Evolutionary conservation across 176 grass and related monocot genomes (phyloP), one percentile per base, ranked within the genome.

Genomic region (Elaeis guineensis): DNA sequence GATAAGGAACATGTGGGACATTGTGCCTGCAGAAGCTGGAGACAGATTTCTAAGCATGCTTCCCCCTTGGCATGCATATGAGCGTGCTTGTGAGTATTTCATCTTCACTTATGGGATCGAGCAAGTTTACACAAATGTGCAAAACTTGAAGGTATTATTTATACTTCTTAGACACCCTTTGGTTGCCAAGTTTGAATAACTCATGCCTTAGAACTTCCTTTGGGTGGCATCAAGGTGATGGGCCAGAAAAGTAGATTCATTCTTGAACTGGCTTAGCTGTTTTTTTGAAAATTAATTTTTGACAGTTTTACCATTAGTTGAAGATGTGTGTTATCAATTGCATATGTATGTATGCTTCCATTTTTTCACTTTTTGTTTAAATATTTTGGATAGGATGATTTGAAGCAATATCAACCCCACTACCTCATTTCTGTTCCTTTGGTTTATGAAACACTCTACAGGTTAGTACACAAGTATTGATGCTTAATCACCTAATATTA

Each of bases 381-480:
- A 83, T 56, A 75, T 85, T 59, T 72, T 80, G 79, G 60, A 66
- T 87, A 97, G 92, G 77, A 90, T 75, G 92, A 97, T 85, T 88
- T 97, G 84, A 79, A 97, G 73, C 71, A 26, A 11, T 88, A 88
- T 69, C 80, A 88, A 85, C 92, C 92, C 48, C 86, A 88, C 4
- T 97, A 80, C 55, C 58, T 97, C 57, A 61, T 97, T 77, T 91
- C 87, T 22, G 87, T 97, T 48, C 92, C 92, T 32, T 52, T 91
- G 78, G 87, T 97, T 22, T 97, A 85, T 80, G 92, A 97, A 80
- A 97, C 87, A 57, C 79, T 97, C 57, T 91, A 97, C 81, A 97
- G 82, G 92, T 97, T 62, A 44, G 77, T 30, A 25, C 20, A 2
- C 12, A 44, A 44, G 35, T 44, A 44, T 44, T 12, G 9, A 12